Evolutionary conservation across 2,329 filamentous ascomycete species (phyloP), one percentile per base, ranked within the genome.

Genomic region (Aspergillus novoparasiticus): DNA sequence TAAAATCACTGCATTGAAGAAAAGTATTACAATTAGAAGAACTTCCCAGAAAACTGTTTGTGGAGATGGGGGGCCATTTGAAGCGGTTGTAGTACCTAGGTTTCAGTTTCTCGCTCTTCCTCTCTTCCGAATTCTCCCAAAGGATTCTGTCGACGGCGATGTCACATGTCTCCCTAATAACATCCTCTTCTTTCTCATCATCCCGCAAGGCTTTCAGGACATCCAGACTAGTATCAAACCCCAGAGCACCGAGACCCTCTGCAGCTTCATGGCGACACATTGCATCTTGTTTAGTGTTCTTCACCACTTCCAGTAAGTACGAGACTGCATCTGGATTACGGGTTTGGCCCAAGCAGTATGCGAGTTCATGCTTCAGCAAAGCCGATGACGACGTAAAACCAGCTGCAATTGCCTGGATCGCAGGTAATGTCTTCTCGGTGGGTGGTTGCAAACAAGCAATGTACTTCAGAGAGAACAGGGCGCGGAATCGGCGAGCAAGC

Each of bases 211-310:
- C 79, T 75, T 85, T 87, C 68, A 99, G 81, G 39, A 98, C 79
- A 2, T 88, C 87, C 74, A 99, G 77, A 73, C 92, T 94, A 4
- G 85, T 85, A 34, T 83, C 80, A 75, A 94, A 89, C 4, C 92
- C 93, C 65, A 99, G 82, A 12, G 95, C 95, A 14, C 93, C 95
- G 16, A 99, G 84, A 3, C 95, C 95, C 83, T 99, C 95, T 3
- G 94, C 95, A 19, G 95, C 94, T 82, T 99, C 95, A 73, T 99
- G 95, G 70, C 95, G 86, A 79, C 93, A 96, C 94, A 99, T 99
- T 43, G 91, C 80, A 81, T 98, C 94, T 79, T 98, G 93, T n/a
- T 87, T 76, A 66, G 88, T 81, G 78, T 98, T 87, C 68, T 90
- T 86, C 62, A 98, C 83, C 16, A 96, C 92, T 14, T 84, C 80